Evolutionary conservation across 345 rosid species (phyloP), one percentile per base, ranked within the genome.

Genomic region (Corymbia maculata): DNA sequence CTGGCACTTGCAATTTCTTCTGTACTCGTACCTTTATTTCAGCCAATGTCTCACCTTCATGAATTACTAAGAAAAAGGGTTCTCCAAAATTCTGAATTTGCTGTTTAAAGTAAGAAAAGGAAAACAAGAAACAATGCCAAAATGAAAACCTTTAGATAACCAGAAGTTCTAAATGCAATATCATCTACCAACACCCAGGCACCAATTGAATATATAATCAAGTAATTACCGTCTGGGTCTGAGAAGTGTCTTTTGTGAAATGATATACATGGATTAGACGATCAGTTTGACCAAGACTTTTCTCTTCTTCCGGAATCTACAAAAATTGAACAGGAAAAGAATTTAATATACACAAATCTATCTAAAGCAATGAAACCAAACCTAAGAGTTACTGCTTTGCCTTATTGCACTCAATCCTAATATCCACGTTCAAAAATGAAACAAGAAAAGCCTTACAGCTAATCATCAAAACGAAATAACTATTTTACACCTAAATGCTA

Each of bases 231-330:
- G 95, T 92, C 93, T 95, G 98, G 85, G 94, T 95, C 92, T 95
- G 98, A 87, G 95, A 93, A 14, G 98, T 90, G 85, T 97, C 99
- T 89, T 95, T 96, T 21, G 94, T 94, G 88, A 98, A 96, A 91
- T 98, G 99, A 93, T 95, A 97, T 59, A 97, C 99, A 89, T 96
- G 98, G 90, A 98, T 94, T 89, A 98, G 92, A 64, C 98, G 99
- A 92, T 95, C 99, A 88, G 94, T 93, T 57, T 96, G 96, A 88
- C 99, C 99, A 86, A 98, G 95, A 92, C 94, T 93, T 90, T 96
- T 98, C 94, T 98, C 99, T 92, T 98, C 99, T 88, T 98, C 99
- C 1, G 98, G 98, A 44, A 98, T 92, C 99, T 98, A 93, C 28
- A 61, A 87, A 45, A 79, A 82, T 75, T 9, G n/a, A 24, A 51